Base-by-base conservation (phyloP, 169 alveolate species). In the Eimeria tenella region DNA sequence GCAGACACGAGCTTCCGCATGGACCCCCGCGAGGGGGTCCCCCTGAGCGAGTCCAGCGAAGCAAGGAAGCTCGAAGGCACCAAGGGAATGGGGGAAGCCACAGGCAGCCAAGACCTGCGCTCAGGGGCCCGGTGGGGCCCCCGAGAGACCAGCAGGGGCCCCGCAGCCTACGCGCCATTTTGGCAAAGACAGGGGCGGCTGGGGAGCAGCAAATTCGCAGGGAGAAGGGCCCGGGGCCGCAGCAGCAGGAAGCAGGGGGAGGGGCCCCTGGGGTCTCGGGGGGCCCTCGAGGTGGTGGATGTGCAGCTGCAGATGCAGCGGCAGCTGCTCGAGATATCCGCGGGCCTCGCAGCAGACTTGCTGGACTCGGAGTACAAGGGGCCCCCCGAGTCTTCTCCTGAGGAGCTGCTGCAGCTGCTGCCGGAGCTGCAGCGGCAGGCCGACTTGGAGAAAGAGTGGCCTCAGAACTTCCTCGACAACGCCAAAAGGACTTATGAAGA, bases 301-400 rank as follows among this genome's bases (percentile, higher is more conserved):
- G 31, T 68, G 13, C 77, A 68, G 77, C 77, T 68, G 77, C 77
- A 68, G 77, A 68, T 68, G 77, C 77, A 68, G 77, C 77, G n/a
- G 42, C 77, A 68, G 31, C 31, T 68, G 77, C 77, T 68, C n/a
- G 31, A 68, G 31, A 68, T 68, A 7, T 68, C 77, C 1, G n/a
- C 77, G 31, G 77, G 77, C 31, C 49, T 68, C 31, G 77, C 77
- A 17, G 77, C 31, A n/a, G 77, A 68, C 77, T 1, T 68, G 11
- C 11, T 23, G 31, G n/a, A n/a, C 13, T 23, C 11, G 11, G n/a
- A 68, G 9, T 15, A 11, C 13, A n/a, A 11, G 49, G 13, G 31
- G 49, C 11, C 77, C 11, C 77, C 77, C 9, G 13, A 10, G 13
- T 23, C 77, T n/a, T 68, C 77, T n/a, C 49, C 77, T n/a, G 77